These are phyloP conservation scores for Chrysosporium queenslandicum DNA, from an alignment of 2,329 filamentous ascomycete species.

Conservation along the genomic window DNA sequence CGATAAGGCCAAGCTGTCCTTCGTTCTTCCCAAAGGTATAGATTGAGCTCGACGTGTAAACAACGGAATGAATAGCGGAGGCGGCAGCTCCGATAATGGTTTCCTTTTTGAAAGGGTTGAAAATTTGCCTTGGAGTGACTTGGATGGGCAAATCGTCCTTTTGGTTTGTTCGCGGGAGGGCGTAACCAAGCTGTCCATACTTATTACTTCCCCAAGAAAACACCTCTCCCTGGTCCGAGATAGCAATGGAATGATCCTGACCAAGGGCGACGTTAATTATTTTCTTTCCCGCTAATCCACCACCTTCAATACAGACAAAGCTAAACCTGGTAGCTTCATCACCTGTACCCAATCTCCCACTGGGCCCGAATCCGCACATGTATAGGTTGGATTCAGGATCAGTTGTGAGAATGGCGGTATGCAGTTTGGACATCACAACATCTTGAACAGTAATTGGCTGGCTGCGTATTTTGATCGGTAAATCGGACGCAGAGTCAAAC, in stretches of 20 bases:
- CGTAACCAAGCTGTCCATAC: slow-evolving; percentile 76
- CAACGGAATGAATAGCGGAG: slow-evolving; percentile 83
- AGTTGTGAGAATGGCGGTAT: slow-evolving; percentile 76
- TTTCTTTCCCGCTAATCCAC: slow-evolving; percentile 60
- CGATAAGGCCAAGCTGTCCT: slow-evolving; percentile 86
- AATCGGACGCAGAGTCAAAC: slow-evolving; percentile 40
- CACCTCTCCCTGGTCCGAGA: slow-evolving; percentile 77
- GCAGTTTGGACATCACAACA: slow-evolving; percentile 78
- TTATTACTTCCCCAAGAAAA: slow-evolving; percentile 92
- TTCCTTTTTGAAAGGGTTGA: slow-evolving; percentile 83
- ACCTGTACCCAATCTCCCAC: slow-evolving; percentile 77
- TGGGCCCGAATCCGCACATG: slow-evolving; percentile 82
- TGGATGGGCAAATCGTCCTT: slow-evolving; percentile 79
- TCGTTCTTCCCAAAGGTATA: slow-evolving; percentile 95
- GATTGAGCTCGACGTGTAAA: slow-evolving; percentile 67
- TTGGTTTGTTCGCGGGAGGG: slow-evolving; percentile 51
- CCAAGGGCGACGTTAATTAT: slow-evolving; percentile 72
- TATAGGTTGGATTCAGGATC: slow-evolving; percentile 87
- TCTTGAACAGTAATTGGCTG: slow-evolving; percentile 68
- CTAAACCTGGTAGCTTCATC: slow-evolving; percentile 83
- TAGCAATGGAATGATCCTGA: slow-evolving; percentile 79
- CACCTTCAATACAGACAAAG: slow-evolving; percentile 71
- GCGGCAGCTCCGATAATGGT: slow-evolving; percentile 70
- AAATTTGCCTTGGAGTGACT: slow-evolving; percentile 72
- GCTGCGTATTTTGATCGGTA: slow-evolving; percentile 64